These are phyloP conservation scores for Moesziomyces sp. DNA, from an alignment of 1,284 basidiomycete genomes.

Conservation along the genomic window DNA sequence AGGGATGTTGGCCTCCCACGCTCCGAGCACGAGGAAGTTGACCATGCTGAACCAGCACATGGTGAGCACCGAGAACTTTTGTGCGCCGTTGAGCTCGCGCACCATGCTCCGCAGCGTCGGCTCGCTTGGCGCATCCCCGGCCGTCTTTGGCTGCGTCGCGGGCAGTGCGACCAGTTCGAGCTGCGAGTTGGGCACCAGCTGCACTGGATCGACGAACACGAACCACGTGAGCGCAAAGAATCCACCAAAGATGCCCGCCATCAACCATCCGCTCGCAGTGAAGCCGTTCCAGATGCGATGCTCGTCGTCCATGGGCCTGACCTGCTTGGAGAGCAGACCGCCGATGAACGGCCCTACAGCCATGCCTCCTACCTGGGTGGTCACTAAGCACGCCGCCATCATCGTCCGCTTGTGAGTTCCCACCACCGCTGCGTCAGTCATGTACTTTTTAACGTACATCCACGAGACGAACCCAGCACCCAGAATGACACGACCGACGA, in stretches of 20 bases:
- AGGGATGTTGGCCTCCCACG: slow-evolving; percentile 53
- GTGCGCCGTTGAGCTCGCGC: slow-evolving; percentile 30
- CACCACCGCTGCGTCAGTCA: slow-evolving; percentile 45
- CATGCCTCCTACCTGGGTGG: slow-evolving; percentile 50
- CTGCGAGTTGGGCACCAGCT: not conserved
- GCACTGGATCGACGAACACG: slow-evolving; percentile 32
- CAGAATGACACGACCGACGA: slow-evolving; percentile 31
- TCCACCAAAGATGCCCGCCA: slow-evolving; percentile 36
- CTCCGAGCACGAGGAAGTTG: slow-evolving; percentile 49
- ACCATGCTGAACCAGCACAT: slow-evolving; percentile 56
- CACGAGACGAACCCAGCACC: slow-evolving; percentile 46
- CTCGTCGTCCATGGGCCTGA: slow-evolving; percentile 33
- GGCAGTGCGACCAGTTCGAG: not conserved
- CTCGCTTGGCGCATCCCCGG: not conserved
- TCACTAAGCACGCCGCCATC: slow-evolving; percentile 50
- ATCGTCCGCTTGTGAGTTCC: slow-evolving; percentile 37
- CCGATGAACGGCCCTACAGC: slow-evolving; percentile 46
- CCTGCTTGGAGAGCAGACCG: slow-evolving; percentile 34
- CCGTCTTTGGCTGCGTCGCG: not conserved
- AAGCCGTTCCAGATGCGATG: slow-evolving; percentile 47
- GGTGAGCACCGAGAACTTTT: slow-evolving; percentile 41
- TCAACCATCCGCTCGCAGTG: slow-evolving; percentile 45
- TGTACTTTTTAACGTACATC: slow-evolving; percentile 49
- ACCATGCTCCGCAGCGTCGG: slow-evolving; percentile 27
- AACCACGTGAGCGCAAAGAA: slow-evolving; percentile 31